These are phyloP conservation scores for Tulasnella sp. DNA, from an alignment of 768 basidiomycete species.

Conservation along the genomic window DNA sequence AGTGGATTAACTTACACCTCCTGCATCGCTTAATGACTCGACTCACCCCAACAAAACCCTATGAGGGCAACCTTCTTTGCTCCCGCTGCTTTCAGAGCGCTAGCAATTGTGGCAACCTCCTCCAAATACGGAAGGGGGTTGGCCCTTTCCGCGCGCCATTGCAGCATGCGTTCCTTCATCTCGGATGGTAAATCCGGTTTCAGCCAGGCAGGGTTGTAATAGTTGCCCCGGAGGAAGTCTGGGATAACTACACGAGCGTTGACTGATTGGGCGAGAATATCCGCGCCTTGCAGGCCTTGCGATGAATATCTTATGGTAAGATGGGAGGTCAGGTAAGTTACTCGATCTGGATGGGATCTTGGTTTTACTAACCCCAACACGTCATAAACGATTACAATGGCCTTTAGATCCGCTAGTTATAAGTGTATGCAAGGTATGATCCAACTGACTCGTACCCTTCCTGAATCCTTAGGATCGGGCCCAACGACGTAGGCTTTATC, in stretches of 20 bases:
- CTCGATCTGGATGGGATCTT: background rate
- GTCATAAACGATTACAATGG: background rate
- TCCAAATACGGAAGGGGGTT: background rate
- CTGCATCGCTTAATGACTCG: background rate
- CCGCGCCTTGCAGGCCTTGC: slow-evolving; percentile 1
- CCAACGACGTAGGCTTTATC: slow-evolving; percentile 4
- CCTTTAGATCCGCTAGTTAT: background rate
- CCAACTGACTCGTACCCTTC: background rate
- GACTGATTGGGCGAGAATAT: slow-evolving; percentile 12
- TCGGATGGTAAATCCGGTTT: background rate
- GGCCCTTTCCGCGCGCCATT: background rate
- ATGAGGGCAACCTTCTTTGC: slow-evolving; percentile 46
- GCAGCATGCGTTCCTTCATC: background rate
- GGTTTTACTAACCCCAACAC: background rate
- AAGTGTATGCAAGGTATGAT: background rate
- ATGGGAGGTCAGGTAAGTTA: background rate
- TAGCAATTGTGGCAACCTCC: slow-evolving; percentile 47
- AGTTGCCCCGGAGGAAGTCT: background rate
- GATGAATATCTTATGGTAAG: background rate
- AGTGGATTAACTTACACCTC: background rate
- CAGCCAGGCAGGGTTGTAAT: background rate
- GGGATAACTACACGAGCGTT: slow-evolving; percentile 10
- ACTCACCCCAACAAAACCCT: slow-evolving; percentile 53
- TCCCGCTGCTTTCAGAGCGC: slow-evolving; percentile 44
- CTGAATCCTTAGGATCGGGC: background rate